Evolutionary conservation across 164 flowering plant genomes (phyloP).

Genomic region (Malania oleifera): DNA sequence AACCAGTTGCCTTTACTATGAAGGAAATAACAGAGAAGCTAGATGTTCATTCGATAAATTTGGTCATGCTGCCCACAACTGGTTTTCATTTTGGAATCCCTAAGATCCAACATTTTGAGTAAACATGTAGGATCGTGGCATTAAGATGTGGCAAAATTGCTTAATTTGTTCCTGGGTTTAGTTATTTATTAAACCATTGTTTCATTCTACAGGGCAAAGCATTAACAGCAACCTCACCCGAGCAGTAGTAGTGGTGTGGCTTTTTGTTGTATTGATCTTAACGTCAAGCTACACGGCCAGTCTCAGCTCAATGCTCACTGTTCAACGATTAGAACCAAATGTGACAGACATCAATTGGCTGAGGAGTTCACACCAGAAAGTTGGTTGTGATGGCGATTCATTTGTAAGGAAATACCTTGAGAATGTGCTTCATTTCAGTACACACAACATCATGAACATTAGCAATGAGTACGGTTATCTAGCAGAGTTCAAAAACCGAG

Average conservation of each 20-base stretch:
- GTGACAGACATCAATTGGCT: conserved; percentile 25
- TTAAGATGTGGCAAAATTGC: no score
- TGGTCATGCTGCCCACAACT: no score
- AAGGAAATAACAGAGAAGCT: no score
- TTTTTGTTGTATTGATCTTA: conserved; percentile 21
- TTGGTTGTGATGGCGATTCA: conserved; percentile 45
- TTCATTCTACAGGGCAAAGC: background rate
- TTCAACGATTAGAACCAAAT: conserved; percentile 31
- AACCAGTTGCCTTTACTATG: no score
- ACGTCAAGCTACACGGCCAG: conserved; percentile 25
- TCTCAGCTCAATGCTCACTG: conserved; percentile 50
- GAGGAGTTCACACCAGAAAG: conserved; percentile 16
- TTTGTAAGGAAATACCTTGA: conserved; percentile 30
- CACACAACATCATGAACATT: conserved; percentile 22
- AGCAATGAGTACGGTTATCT: conserved; percentile 13
- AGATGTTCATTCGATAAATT: no score
- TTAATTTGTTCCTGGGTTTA: no score
- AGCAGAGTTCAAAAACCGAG: conserved; percentile 16
- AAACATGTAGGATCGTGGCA: no score
- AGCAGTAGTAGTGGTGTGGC: conserved; percentile 20
- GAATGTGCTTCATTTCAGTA: conserved; percentile 22
- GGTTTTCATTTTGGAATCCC: no score
- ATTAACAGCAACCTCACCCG: conserved; percentile 15
- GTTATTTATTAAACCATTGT: no score
- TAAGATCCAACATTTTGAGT: no score